These are phyloP conservation scores for Leishmania major DNA, from an alignment of 208 protist species.

Conservation along the genomic window DNA sequence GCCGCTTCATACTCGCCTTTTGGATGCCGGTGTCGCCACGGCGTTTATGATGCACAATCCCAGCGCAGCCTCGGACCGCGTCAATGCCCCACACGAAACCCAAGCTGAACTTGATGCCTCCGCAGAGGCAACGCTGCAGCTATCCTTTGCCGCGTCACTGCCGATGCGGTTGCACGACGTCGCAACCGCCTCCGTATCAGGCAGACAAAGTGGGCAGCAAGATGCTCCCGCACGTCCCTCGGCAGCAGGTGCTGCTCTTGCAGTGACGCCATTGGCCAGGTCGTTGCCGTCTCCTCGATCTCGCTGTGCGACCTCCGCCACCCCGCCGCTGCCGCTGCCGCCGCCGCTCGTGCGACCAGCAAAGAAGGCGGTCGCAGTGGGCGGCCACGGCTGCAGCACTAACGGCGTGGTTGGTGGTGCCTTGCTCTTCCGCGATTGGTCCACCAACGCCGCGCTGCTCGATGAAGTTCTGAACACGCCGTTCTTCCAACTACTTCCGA, in stretches of 20 bases:
- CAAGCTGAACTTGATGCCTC: neutral
- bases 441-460: conserved; percentile 9
- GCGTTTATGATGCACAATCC: neutral
- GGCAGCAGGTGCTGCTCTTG: neutral
- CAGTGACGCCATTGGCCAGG: neutral
- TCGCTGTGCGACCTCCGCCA: neutral
- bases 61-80: neutral
- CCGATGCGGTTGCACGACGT: no score
- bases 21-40: neutral
- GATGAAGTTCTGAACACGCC: conserved; percentile 1
- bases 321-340: neutral
- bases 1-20: neutral
- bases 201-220: neutral
- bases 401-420: neutral
- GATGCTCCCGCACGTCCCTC: neutral
- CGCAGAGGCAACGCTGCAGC: neutral
- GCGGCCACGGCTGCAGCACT: neutral
- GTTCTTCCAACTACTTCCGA: neutral
- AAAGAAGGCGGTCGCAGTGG: neutral
- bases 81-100: no score
- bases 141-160: neutral
- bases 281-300: neutral
- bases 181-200: neutral
- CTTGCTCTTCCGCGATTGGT: conserved; percentile 19
- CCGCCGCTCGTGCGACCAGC: neutral